phyloP scores from a whole-genome alignment of 805 yeast genomes.

The Lachancea thermotolerans region DNA sequence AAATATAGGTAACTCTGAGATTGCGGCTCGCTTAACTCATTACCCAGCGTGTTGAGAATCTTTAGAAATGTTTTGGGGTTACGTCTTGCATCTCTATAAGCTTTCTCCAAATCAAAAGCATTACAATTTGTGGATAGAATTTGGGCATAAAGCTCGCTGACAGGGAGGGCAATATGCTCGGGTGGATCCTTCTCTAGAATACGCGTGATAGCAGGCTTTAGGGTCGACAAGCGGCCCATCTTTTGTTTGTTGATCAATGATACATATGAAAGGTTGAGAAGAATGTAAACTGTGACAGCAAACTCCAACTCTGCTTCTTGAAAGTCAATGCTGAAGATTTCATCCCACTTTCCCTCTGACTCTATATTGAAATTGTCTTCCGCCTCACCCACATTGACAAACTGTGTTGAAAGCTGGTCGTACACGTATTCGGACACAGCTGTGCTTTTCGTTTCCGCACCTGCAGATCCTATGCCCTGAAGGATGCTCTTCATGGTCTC shows the following conservation, averaged over 20 bases:
- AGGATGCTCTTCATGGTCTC: not conserved
- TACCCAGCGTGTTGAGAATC: slow-evolving; percentile 14
- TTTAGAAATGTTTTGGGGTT: slow-evolving; percentile 1
- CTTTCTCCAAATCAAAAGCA: slow-evolving; percentile 15
- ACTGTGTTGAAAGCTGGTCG: slow-evolving; percentile 14
- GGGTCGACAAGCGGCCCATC: slow-evolving; percentile 8
- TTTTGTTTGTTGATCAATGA: slow-evolving; percentile 23
- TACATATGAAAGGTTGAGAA: slow-evolving; percentile 16
- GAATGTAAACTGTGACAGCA: slow-evolving; percentile 17
- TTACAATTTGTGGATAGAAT: slow-evolving; percentile 16
- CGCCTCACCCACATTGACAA: slow-evolving; percentile 10
- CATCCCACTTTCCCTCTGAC: slow-evolving; percentile 11
- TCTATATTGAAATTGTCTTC: slow-evolving; percentile 17
- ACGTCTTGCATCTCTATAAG: slow-evolving; percentile 9
- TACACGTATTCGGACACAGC: slow-evolving; percentile 16
- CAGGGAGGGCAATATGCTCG: not conserved
- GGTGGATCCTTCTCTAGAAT: slow-evolving; percentile 3
- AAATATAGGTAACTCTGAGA: slow-evolving; percentile 26
- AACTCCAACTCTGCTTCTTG: slow-evolving; percentile 3
- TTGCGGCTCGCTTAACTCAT: slow-evolving; percentile 14
- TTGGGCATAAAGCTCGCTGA: slow-evolving; percentile 15
- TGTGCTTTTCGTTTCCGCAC: not conserved
- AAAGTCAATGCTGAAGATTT: slow-evolving; percentile 4
- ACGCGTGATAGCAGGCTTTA: slow-evolving; percentile 6
- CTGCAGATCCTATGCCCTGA: too few species aligned